A percentile compares a stretch with the other conserved stretches of the same genome.
Conservation (phyloP, 257 asterid genomes). For the Galeopsis tetrahit region DNA sequence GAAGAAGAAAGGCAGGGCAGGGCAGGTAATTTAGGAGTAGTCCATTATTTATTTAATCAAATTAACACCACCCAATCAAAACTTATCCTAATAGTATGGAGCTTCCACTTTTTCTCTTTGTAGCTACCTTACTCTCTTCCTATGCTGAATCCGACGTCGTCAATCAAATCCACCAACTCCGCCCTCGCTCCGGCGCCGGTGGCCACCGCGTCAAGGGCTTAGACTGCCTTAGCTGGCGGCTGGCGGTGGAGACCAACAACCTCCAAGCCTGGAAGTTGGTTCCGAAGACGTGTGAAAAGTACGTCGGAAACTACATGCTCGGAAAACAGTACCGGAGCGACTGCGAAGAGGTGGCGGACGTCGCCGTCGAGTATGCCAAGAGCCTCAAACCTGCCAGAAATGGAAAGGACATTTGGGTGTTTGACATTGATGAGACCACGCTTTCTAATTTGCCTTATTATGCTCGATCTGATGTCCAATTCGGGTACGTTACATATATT, state of each 20-base stretch:
- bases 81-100: too few relatives aligned
- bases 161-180: too few relatives aligned
- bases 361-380: constrained; percentile 52
- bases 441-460: constrained; percentile 58
- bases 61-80: too few relatives aligned
- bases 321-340: constrained; percentile 67
- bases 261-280: constrained; percentile 46
- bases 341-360: constrained; percentile 48
- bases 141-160: too few relatives aligned
- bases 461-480: constrained; percentile 51
- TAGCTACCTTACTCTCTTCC: too few relatives aligned
- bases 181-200: too few relatives aligned
- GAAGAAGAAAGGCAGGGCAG: too few relatives aligned
- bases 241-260: constrained; percentile 71
- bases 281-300: constrained; percentile 55
- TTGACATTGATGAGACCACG: constrained; percentile 59
- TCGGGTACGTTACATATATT: constrained; percentile 35
- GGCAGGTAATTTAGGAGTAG: too few relatives aligned
- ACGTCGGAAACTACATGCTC: constrained; percentile 67
- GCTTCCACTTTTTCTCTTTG: too few relatives aligned
- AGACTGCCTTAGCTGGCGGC: constrained; percentile 77
- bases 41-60: too few relatives aligned
- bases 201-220: constrained; percentile 20
- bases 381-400: constrained; percentile 38
- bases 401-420: constrained; percentile 55